Evolutionary conservation across 768 basidiomycete species (phyloP), one percentile per base, ranked within the genome.

Genomic region (Phaeotremella skinneri): DNA sequence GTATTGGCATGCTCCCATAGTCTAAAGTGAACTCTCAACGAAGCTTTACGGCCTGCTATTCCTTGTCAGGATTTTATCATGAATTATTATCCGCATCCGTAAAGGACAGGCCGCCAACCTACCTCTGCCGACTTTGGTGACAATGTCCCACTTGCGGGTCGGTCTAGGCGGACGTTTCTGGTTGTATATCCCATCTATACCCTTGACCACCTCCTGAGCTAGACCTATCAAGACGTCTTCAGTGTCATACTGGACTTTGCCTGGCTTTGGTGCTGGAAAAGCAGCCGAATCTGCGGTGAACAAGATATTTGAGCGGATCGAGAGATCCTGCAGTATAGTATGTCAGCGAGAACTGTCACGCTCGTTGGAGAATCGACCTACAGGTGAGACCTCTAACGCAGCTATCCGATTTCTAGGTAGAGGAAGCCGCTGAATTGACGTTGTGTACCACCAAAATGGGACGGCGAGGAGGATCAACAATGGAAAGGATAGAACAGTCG

Each of bases 391-490:
- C 42, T 82, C 79, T 66, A 85, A 81, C 4, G 81, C 80, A 39
- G 75, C 74, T 31, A 92, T 85, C 21, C 83, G 82, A 42, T 78
- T 76, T 6, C 81, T 79, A 1, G 93, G 90, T 13, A 96, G 79
- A 0, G 86, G 79, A 16, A 88, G 81, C 26, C 93, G 84, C 70
- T 92, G 83, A 27, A 98, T 94, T 63, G 88, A 89, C 3, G 96
- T 98, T 26, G 88, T 86, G 51, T 81, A 82, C 91, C 91, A 97
- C 96, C 96, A 99, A 49, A 90, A 81, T 2, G 96, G 96, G 20
- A 93, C 59, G 1, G 87, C 87, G 5, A 90, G 78, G 31, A 94
- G 63, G 32, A 96, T 82, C 26, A 91, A 78, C 25, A 82, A 55
- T 85, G 91, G 91, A 76, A 93, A 96, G 0, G 88, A 83, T 3